Evolutionary conservation across 345 rosid genomes (phyloP).

Genomic region (Linum usitatissimum): DNA sequence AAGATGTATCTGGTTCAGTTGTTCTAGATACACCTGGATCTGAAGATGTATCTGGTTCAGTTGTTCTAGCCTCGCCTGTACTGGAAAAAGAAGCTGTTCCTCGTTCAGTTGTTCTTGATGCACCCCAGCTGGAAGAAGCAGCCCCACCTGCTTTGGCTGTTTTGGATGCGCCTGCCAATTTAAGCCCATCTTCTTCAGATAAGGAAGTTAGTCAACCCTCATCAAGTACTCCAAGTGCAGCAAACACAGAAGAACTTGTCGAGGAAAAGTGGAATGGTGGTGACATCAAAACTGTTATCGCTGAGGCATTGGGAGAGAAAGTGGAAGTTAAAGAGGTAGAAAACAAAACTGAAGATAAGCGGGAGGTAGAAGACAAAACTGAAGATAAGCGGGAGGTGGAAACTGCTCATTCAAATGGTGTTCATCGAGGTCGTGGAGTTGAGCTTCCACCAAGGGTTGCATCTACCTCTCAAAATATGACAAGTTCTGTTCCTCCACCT

Average conservation of each 20-base stretch:
- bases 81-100: slow-evolving; percentile 17
- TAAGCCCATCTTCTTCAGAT: background rate
- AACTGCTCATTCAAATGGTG: slow-evolving; percentile 18
- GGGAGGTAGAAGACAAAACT: slow-evolving; percentile 18
- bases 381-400: slow-evolving; percentile 21
- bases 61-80: background rate
- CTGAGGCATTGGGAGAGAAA: slow-evolving; percentile 21
- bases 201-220: background rate
- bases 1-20: slow-evolving; percentile 12
- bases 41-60: slow-evolving; percentile 14
- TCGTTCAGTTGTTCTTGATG: slow-evolving; percentile 7
- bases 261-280: slow-evolving; percentile 21
- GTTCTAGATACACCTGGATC: slow-evolving; percentile 2
- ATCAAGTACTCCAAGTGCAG: background rate
- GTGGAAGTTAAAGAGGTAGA: slow-evolving; percentile 6
- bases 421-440: slow-evolving; percentile 22
- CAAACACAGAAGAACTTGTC: slow-evolving; percentile 19
- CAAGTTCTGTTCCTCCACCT: slow-evolving; percentile 27
- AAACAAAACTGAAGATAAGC: slow-evolving; percentile 9
- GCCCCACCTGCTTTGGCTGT: slow-evolving; percentile 9
- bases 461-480: slow-evolving; percentile 32
- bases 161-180: slow-evolving; percentile 16
- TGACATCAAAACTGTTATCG: slow-evolving; percentile 18
- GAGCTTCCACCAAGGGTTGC: slow-evolving; percentile 13
- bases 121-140: slow-evolving; percentile 13